Base-by-base conservation (phyloP, 768 basidiomycete genomes). In the Xerocomellus chrysenteron region DNA sequence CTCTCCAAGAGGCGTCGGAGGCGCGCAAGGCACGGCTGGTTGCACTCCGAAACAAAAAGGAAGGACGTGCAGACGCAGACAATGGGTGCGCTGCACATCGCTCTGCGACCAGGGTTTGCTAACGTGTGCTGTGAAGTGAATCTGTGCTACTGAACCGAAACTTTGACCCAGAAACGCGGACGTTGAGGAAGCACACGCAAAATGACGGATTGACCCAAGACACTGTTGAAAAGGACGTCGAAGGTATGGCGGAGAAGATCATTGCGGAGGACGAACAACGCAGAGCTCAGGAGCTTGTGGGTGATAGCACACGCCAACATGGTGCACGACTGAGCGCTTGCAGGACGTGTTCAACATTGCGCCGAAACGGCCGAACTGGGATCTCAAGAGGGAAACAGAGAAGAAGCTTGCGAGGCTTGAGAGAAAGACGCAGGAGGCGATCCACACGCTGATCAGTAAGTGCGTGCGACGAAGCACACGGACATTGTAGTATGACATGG, bases 321-420 rank as follows among this genome's bases (percentile, higher is more conserved):
- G 7, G 36, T 42, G 55, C 53, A 55, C 40, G 36, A 43, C 69
- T 69, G 54, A 71, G 47, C 32, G 24, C 47, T 45, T 51, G 58
- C 47, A 96, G 94, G 92, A 96, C 69, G 79, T 97, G 44, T 92
- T 97, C 70, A 98, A 97, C 68, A 98, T 99, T 63, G 95, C 94
- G 24, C 97, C 97, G 4, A 98, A 95, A 80, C 83, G 94, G 46
- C 87, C 92, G 11, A 98, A 96, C 73, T 96, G 94, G 94, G 94
- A 96, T 70, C 78, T 97, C 65, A 95, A 94, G 72, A 84, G 94
- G 55, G 94, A 98, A 65, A 85, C 95, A 75, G 92, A 95, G 55
- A 92, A 89, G 76, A 94, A 92, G 70, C 73, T 94, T 46, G 82
- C 87, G 9, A 94, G 86, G 68, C 78, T 98, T n/a, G 94, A 97